Conservation (phyloP, 179 eudicot species). For the Vitellaria paradoxa region DNA sequence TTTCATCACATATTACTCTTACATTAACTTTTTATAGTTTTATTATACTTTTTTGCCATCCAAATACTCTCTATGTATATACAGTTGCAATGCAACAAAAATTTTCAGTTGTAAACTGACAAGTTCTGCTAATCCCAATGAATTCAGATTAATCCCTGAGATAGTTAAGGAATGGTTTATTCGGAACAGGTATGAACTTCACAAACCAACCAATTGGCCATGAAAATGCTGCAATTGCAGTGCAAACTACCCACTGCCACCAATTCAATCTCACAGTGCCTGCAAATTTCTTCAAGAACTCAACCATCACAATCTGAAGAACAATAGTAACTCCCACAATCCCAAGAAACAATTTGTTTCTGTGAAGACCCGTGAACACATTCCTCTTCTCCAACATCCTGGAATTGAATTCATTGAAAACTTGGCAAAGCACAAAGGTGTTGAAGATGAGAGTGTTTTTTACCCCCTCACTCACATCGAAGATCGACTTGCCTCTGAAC, state of each 20-base stretch:
- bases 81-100: too few relatives aligned
- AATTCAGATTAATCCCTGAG: too few relatives aligned
- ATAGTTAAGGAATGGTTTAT: conserved; percentile 37
- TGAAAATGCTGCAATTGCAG: conserved; percentile 44
- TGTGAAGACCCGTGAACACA: conserved; percentile 55
- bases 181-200: conserved; percentile 62
- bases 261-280: conserved; percentile 55
- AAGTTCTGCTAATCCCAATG: too few relatives aligned
- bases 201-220: conserved; percentile 69
- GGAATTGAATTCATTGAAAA: conserved; percentile 74
- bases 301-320: conserved; percentile 78
- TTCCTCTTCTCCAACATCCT: conserved; percentile 67
- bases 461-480: conserved; percentile 33
- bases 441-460: conserved; percentile 74
- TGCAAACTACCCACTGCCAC: conserved; percentile 64
- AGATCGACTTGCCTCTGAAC: conserved; percentile 36
- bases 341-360: conserved; percentile 55
- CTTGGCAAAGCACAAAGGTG: conserved; percentile 75
- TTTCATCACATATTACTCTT: too few relatives aligned
- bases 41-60: too few relatives aligned
- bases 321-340: conserved; percentile 53
- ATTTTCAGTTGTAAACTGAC: too few relatives aligned
- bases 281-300: conserved; percentile 65
- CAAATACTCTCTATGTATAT: too few relatives aligned
- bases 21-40: too few relatives aligned